A percentile compares a stretch with the other conserved stretches of the same genome.
Conservation (phyloP, 257 asterid species). For the Nyctanthes arbortristis region DNA sequence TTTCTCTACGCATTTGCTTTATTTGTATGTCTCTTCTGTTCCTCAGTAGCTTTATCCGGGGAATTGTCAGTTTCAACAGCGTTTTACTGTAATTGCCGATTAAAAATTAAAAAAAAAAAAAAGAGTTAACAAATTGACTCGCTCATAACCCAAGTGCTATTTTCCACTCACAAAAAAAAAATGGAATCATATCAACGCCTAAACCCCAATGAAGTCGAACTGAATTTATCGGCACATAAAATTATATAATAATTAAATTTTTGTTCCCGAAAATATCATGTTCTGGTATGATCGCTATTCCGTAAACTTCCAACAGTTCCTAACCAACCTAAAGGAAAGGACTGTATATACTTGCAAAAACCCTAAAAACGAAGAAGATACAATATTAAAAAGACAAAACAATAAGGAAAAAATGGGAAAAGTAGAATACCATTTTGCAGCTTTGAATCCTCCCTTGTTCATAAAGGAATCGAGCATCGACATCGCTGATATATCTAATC, state of each 20-base stretch:
- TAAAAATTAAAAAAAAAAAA: not conserved
- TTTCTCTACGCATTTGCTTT: slow-evolving; percentile 90
- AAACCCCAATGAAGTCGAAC: not conserved
- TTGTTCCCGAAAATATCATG: slow-evolving; percentile 4
- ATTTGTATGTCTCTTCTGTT: slow-evolving; percentile 89
- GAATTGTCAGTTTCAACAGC: slow-evolving; percentile 76
- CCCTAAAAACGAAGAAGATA: slow-evolving; percentile 12
- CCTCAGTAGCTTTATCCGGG: slow-evolving; percentile 90
- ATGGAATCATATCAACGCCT: not conserved
- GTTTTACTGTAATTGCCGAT: slow-evolving; percentile 78
- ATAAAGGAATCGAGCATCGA: slow-evolving; percentile 72
- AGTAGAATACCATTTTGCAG: slow-evolving; percentile 70
- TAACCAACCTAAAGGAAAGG: not conserved
- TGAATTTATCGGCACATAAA: not conserved
- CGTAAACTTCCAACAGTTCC: not conserved
- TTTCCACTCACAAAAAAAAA: too few relatives aligned
- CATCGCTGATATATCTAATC: slow-evolving; percentile 26
- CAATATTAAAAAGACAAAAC: slow-evolving; percentile 3
- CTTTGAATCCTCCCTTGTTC: slow-evolving; percentile 71
- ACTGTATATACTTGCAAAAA: slow-evolving; percentile 12
- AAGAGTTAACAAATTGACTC: too few relatives aligned
- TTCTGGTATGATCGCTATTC: slow-evolving; percentile 1
- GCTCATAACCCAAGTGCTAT: too few relatives aligned
- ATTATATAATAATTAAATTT: not conserved
- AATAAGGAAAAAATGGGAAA: not conserved